Percentiles rank a stretch among this genome's conserved stretches.
These are phyloP conservation scores for Mortierella sp. DNA, from an alignment of 371 early-diverging fungal genomes.

Conservation along the genomic window DNA sequence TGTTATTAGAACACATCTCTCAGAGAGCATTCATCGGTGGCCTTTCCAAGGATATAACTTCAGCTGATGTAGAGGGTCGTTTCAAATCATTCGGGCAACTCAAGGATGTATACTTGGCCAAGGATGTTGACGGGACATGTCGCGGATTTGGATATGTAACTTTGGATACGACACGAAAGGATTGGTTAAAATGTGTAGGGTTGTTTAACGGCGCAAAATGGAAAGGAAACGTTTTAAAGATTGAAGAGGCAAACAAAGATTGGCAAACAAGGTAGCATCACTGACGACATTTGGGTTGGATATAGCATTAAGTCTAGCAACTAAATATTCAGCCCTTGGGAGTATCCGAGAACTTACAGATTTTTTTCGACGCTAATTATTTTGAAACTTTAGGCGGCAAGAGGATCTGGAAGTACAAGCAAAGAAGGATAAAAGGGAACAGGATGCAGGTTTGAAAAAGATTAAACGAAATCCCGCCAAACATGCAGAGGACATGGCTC, in stretches of 20 bases:
- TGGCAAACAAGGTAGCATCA: slow-evolving; percentile 59
- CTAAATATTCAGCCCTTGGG: too few relatives aligned
- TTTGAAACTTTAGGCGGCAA: slow-evolving; percentile 32
- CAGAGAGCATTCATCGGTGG: slow-evolving; percentile 86
- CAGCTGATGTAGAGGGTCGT: slow-evolving; percentile 69
- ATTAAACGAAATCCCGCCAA: slow-evolving; percentile 40
- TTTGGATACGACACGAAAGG: slow-evolving; percentile 72
- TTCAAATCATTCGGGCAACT: slow-evolving; percentile 78
- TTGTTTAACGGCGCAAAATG: slow-evolving; percentile 88
- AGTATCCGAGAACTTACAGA: not conserved
- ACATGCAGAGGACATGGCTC: slow-evolving; percentile 75
- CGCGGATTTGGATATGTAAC: slow-evolving; percentile 84
- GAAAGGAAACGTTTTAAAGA: slow-evolving; percentile 81
- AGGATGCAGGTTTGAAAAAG: slow-evolving; percentile 40
- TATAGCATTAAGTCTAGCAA: too few relatives aligned
- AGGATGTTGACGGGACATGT: slow-evolving; percentile 61
- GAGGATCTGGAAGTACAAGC: slow-evolving; percentile 48
- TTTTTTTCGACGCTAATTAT: not conserved
- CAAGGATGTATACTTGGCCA: slow-evolving; percentile 53
- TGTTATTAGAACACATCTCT: slow-evolving; percentile 42
- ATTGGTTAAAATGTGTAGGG: slow-evolving; percentile 76
- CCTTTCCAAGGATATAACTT: slow-evolving; percentile 68
- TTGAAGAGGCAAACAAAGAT: slow-evolving; percentile 86
- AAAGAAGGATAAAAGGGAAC: slow-evolving; percentile 46
- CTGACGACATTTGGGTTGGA: not conserved